phyloP scores from a whole-genome alignment of 164 flowering plant genomes.

The Vitis labrusca region DNA sequence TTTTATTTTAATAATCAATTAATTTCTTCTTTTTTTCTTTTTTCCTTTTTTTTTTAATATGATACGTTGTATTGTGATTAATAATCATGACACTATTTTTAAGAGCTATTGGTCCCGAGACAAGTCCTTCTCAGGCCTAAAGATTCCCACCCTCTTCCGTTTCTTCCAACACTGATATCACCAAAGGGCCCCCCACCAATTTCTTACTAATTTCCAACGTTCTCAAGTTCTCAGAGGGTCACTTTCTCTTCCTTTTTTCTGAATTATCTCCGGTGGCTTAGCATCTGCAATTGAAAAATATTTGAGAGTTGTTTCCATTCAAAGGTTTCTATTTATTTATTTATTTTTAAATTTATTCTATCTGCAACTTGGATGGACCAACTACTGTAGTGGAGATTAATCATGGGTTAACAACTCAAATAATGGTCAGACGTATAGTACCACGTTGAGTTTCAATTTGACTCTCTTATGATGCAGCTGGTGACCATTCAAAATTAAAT shows the following conservation, averaged over 20 bases:
- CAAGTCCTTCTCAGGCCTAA: slow-evolving; percentile 4
- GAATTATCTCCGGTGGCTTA: neutral
- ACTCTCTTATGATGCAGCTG: no score
- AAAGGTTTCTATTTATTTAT: neutral
- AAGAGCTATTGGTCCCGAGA: neutral
- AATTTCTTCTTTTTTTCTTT: no score
- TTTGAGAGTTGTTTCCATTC: slow-evolving; percentile 4
- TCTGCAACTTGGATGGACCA: neutral
- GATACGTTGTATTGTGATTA: no score
- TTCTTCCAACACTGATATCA: neutral
- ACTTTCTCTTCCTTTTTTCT: neutral
- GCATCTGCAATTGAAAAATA: neutral
- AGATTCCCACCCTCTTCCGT: neutral
- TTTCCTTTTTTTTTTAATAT: no score
- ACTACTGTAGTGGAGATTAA: neutral
- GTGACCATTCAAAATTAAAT: no score
- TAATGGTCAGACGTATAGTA: neutral
- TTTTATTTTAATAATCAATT: no score
- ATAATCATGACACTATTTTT: no score
- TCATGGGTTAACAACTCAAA: neutral
- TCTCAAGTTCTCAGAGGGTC: neutral
- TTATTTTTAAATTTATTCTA: neutral
- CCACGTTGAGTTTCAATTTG: neutral
- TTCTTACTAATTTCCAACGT: neutral
- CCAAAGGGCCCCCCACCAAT: neutral